A percentile compares a stretch with the other conserved stretches of the same genome.
phyloP scores from a whole-genome alignment of 139 green algal genomes.

The Chlamydomonas sphaeroides region DNA sequence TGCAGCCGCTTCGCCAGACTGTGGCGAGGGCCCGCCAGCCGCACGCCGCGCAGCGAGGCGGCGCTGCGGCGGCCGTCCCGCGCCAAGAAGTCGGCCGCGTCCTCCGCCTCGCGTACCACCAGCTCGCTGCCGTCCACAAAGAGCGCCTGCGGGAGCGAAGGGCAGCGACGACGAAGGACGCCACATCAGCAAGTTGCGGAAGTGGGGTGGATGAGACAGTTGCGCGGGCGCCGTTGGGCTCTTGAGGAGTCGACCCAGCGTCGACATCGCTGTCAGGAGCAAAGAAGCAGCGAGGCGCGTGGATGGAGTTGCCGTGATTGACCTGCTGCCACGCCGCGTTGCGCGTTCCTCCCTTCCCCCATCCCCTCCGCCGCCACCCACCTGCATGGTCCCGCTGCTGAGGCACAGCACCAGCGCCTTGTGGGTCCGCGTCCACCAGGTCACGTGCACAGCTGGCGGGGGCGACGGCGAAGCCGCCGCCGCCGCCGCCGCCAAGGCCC shows the following conservation, averaged over 20 bases:
- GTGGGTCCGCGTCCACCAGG: constrained; percentile 15
- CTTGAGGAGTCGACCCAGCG: no score
- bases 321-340: no score
- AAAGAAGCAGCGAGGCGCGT: no score
- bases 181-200: no score
- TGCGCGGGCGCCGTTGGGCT: no score
- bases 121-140: constrained; percentile 41
- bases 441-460: constrained; percentile 6
- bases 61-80: neutral
- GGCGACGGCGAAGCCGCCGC: no score
- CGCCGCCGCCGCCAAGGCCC: no score
- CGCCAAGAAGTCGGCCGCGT: constrained; percentile 30
- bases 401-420: constrained; percentile 30
- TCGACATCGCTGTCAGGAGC: no score
- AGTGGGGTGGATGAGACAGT: no score
- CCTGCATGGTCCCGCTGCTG: constrained; percentile 28
- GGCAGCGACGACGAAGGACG: no score
- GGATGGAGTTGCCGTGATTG: no score
- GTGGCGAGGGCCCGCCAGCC: neutral
- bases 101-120: constrained; percentile 24
- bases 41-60: neutral
- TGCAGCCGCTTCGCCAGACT: constrained; percentile 4
- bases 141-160: neutral
- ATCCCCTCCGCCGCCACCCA: neutral
- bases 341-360: no score